Evolutionary conservation across 176 grass and related monocot species (phyloP), one percentile per base, ranked within the genome.

Genomic region (Aegilops longissima): DNA sequence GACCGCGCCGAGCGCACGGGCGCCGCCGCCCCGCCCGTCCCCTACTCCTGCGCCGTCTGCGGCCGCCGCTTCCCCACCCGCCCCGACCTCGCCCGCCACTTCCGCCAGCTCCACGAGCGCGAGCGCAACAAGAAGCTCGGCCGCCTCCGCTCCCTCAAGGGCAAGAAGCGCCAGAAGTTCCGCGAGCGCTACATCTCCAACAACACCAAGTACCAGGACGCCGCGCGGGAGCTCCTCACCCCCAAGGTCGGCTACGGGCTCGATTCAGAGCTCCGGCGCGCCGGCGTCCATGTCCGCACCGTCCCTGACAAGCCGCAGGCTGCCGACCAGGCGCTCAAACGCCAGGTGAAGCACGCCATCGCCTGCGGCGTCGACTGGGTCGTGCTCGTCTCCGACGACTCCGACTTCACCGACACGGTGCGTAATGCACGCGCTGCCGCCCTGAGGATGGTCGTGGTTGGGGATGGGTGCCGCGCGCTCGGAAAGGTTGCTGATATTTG

Each of bases 51-150:
- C 80, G 86, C 78, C 49, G 92, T 98, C 79, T 98, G 93, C 81
- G 96, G 93, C 76, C 94, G 96, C 71, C 90, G 91, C 35, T 98
- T 95, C 86, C 89, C 89, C n/a, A 98, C 90, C 65, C 87, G 92
- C 67, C 93, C 90, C 9, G 93, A 96, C 80, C 88, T 98, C 64
- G 85, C 90, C 70, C 92, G 94, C 76, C 96, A 98, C 79, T 98
- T 98, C 85, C 90, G 91, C 82, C 93, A 98, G 90, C 89, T 98
- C 66, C 96, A 98, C 89, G 84, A 94, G 84, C 90, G 96, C 62
- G 96, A 98, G 88, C 91, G 93, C 82, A 93, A 91, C 88, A 98
- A 98, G 90, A 98, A 98, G 90, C 79, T 98, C 66, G 52, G 78
- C 65, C 85, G 93, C 73, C 86, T 96, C 82, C 90, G 86, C 69